Base-by-base conservation (phyloP, 2,329 filamentous ascomycete species). In the Fusarium nygamai region DNA sequence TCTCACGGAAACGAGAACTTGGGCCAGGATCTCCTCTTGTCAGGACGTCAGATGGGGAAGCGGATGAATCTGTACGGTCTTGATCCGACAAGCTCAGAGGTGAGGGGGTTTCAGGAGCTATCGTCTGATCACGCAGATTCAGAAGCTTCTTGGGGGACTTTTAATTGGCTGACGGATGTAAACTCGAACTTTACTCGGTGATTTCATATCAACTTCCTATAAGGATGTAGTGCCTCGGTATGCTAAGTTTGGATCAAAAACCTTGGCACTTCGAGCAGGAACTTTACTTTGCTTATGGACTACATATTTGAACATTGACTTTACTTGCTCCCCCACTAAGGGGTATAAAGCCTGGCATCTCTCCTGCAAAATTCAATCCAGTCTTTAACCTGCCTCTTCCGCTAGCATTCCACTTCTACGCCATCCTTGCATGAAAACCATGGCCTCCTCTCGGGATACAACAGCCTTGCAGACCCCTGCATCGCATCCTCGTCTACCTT, bases 51-150 rank as follows among this genome's bases (percentile, higher is more conserved):
- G 16, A 56, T 56, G 36, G 51, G 51, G 8, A 19, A 31, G 2
- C 34, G 51, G 0, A 56, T 56, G 51, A 17, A 41, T 11, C 11
- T 41, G 1, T 31, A 31, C 14, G 51, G 51, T 11, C 51, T 39
- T 8, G 24, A 19, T 56, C 10, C 24, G n/a, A 6, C 11, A n/a
- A n/a, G 51, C 20, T 5, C 20, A 56, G 36, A 41, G 34, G 11
- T 6, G 34, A 41, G 34, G 36, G 24, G 27, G 11, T 31, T 56
- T 3, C 20, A n/a, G 16, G 11, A 41, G 16, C 8, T 8, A n/a
- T 2, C 11, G 1, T 5, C 3, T 31, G 11, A 11, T 7, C 4
- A 4, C 11, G 0, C 51, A 14, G 16, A 3, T 8, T 17, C 51
- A 14, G 4, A 41, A 1, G 34, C 51, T 17, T 29, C 24, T 8